Conservation (phyloP, 169 alveolate genomes). For the Plasmodium blacklocki region DNA sequence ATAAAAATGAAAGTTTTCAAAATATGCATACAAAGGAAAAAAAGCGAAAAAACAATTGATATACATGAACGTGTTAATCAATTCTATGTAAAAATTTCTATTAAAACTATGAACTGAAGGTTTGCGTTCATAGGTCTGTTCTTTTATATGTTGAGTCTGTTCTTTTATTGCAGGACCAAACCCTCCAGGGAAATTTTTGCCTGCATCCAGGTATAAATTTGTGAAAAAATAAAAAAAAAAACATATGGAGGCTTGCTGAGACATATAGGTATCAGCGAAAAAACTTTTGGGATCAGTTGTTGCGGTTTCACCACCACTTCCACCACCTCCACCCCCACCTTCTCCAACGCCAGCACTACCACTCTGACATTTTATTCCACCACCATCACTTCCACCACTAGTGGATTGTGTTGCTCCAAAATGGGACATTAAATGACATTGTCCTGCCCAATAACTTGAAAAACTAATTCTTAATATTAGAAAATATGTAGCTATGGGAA, state of each 20-base stretch:
- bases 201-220: no score
- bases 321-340: no score
- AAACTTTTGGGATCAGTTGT: no score
- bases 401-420: no score
- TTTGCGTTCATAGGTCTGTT: not conserved
- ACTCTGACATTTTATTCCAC: no score
- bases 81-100: not conserved
- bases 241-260: no score
- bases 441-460: not conserved
- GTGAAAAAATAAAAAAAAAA: no score
- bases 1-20: not conserved
- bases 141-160: not conserved
- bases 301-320: no score
- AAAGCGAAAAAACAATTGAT: not conserved
- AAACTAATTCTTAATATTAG: not conserved
- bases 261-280: no score
- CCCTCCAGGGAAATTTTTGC: not conserved
- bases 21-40: constrained; percentile 12
- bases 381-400: no score
- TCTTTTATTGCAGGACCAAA: not conserved
- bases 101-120: not conserved
- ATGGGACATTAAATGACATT: no score
- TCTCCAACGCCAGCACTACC: no score
- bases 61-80: not conserved
- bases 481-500: not conserved